phyloP scores from a whole-genome alignment of 768 basidiomycete genomes.

The Suillus subluteus region DNA sequence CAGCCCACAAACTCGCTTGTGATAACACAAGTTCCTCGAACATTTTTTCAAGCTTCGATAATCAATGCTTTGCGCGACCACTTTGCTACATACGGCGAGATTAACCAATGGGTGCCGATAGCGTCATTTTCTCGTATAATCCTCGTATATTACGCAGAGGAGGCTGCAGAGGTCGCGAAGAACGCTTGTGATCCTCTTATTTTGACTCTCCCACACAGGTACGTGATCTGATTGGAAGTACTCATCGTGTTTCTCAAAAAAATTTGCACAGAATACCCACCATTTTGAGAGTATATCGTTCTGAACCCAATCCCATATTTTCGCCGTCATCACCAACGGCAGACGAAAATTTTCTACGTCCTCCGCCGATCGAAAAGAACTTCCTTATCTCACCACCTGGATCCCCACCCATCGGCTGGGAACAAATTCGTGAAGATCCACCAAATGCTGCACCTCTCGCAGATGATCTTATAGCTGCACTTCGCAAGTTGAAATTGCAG shows the following conservation, averaged over 20 bases:
- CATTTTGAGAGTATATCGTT: conserved; percentile 71
- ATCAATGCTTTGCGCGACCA: conserved; percentile 69
- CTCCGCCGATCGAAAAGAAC: conserved; percentile 86
- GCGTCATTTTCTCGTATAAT: conserved; percentile 82
- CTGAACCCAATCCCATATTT: conserved; percentile 68
- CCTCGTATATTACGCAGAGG: conserved; percentile 70
- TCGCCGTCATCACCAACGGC: conserved; percentile 34
- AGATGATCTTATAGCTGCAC: conserved; percentile 81
- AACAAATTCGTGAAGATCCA: conserved; percentile 86
- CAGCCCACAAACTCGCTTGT: conserved; percentile 80
- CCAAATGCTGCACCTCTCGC: conserved; percentile 86
- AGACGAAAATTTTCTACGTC: conserved; percentile 50
- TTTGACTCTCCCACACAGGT: conserved; percentile 59
- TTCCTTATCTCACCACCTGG: conserved; percentile 98
- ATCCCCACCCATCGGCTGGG: conserved; percentile 97
- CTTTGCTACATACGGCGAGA: conserved; percentile 76
- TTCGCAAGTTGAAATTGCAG: conserved; percentile 67
- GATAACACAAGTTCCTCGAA: conserved; percentile 73
- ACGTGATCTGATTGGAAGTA: conserved; percentile 27
- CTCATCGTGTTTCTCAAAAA: conserved; percentile 10
- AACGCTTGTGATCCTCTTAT: conserved; percentile 63
- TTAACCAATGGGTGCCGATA: conserved; percentile 92
- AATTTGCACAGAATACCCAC: conserved; percentile 44
- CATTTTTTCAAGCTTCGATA: conserved; percentile 76
- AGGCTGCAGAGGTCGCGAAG: conserved; percentile 71